Conservation (phyloP, 164 flowering plant genomes). For the Aristolochia contorta region DNA sequence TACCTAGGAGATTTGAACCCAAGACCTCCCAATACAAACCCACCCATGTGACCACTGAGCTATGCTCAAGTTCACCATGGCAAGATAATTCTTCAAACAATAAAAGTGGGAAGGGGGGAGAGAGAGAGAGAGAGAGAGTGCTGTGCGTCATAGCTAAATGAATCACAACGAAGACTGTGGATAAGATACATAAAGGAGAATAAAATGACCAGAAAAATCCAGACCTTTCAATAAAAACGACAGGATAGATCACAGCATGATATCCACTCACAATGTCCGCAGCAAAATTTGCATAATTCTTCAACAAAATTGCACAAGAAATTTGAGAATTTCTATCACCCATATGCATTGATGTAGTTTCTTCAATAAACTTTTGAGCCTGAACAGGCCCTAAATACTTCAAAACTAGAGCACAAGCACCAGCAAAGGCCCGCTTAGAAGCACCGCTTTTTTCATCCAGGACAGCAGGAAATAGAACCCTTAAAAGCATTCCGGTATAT, state of each 20-base stretch:
- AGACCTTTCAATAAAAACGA: slow-evolving; percentile 71
- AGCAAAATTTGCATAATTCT: slow-evolving; percentile 57
- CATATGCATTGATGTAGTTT: slow-evolving; percentile 62
- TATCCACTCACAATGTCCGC: slow-evolving; percentile 66
- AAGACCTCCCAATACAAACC: no score
- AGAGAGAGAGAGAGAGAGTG: background rate
- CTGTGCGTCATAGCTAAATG: background rate
- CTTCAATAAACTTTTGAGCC: slow-evolving; percentile 76
- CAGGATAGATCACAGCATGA: slow-evolving; percentile 52
- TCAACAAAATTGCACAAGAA: slow-evolving; percentile 71
- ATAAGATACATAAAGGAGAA: background rate
- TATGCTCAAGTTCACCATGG: no score
- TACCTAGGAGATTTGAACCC: no score
- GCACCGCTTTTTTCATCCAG: slow-evolving; percentile 72
- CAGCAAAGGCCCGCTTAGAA: slow-evolving; percentile 88
- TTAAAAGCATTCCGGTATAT: slow-evolving; percentile 50
- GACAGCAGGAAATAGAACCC: slow-evolving; percentile 68
- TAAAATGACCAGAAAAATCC: slow-evolving; percentile 4
- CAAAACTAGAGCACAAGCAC: slow-evolving; percentile 68
- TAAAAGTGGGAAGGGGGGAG: background rate
- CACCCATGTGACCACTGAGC: no score
- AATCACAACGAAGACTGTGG: background rate
- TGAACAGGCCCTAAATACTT: slow-evolving; percentile 60
- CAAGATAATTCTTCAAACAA: no score
- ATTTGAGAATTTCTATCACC: slow-evolving; percentile 78